Conservation (phyloP, 2,329 filamentous ascomycete species). For the Aureobasidium sp. region DNA sequence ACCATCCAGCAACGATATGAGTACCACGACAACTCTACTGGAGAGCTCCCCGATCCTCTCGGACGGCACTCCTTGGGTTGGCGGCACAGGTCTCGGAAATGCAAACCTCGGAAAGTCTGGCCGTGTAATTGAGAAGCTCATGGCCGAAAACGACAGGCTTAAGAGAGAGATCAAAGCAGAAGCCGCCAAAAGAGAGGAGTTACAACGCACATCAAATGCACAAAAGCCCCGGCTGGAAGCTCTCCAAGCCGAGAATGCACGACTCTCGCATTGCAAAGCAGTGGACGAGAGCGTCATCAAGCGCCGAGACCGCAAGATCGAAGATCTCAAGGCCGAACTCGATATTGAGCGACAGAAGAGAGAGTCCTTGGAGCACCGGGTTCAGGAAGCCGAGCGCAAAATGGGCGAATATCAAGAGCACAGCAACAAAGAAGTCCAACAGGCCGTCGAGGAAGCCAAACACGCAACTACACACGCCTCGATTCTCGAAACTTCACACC, state of each 20-base stretch:
- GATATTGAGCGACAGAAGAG: constrained; percentile 59
- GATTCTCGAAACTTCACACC: constrained; percentile 64
- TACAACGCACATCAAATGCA: constrained; percentile 60
- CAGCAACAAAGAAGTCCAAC: constrained; percentile 56
- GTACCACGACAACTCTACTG: not conserved
- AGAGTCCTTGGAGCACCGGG: constrained; percentile 51
- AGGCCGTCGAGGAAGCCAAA: constrained; percentile 39
- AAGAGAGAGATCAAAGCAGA: constrained; percentile 55
- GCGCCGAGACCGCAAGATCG: constrained; percentile 67
- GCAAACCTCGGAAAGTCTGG: constrained; percentile 57
- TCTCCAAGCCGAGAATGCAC: constrained; percentile 61
- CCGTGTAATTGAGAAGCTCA: constrained; percentile 72
- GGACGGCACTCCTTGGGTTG: constrained; percentile 19
- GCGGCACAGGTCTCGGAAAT: constrained; percentile 18
- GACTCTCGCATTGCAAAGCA: constrained; percentile 60
- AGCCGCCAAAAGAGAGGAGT: constrained; percentile 54
- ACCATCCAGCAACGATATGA: constrained; percentile 2
- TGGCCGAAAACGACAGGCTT: constrained; percentile 71
- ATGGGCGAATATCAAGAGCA: constrained; percentile 56
- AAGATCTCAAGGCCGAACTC: constrained; percentile 57
- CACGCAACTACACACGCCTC: constrained; percentile 56
- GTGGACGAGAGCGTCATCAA: constrained; percentile 65
- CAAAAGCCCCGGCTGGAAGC: constrained; percentile 66
- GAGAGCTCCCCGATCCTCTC: constrained; percentile 4
- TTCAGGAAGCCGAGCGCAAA: constrained; percentile 55